phyloP scores from a whole-genome alignment of 371 early-diverging fungal genomes.

The Dichotomocladium elegans region DNA sequence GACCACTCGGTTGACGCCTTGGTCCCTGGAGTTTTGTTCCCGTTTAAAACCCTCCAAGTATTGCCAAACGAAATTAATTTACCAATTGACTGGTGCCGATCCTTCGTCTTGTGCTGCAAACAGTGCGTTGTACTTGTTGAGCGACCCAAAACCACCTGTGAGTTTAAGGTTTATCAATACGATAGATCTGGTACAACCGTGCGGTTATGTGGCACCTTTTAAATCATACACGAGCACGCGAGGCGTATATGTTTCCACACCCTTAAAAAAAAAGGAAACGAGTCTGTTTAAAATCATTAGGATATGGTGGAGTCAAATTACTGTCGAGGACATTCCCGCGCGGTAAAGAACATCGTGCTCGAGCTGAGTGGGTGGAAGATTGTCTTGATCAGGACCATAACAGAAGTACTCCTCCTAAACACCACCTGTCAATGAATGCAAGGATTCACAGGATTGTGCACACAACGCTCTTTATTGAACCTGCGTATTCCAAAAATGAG shows the following conservation, averaged over 20 bases:
- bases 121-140: conserved; percentile 62
- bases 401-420: conserved; percentile 45
- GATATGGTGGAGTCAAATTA: conserved; percentile 8
- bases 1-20: conserved; percentile 37
- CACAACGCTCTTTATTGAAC: conserved; percentile 27
- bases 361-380: conserved; percentile 24
- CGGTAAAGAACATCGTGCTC: conserved; percentile 60
- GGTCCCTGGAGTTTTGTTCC: conserved; percentile 34
- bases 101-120: conserved; percentile 35
- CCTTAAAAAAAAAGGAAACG: conserved; percentile 29
- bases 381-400: conserved; percentile 20
- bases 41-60: no score
- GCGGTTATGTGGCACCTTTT: conserved; percentile 61
- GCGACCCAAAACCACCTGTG: conserved; percentile 68
- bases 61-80: no score
- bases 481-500: conserved; percentile 93
- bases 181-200: neutral
- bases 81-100: conserved; percentile 26
- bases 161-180: neutral
- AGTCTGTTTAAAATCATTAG: neutral
- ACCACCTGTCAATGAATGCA: neutral
- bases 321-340: conserved; percentile 34
- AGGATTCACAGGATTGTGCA: neutral
- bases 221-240: conserved; percentile 74
- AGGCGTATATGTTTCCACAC: conserved; percentile 71